These are phyloP conservation scores for Moricandia moricandioides DNA, from an alignment of 345 rosid species.

Conservation along the genomic window DNA sequence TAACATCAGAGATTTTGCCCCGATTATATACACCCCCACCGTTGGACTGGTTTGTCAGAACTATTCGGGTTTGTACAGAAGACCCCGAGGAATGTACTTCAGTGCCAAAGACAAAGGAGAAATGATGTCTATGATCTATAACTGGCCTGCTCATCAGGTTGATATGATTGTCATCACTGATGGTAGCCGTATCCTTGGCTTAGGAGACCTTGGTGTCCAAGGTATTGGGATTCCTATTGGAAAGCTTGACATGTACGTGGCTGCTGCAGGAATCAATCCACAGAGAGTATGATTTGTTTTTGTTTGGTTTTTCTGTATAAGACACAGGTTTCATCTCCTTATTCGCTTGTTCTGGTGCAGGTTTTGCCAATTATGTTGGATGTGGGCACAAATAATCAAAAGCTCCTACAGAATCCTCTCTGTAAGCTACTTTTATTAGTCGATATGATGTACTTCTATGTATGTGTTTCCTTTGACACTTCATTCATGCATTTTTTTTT, in stretches of 20 bases:
- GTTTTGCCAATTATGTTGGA: conserved; percentile 93
- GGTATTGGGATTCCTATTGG: conserved; percentile 98
- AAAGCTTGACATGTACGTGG: conserved; percentile 92
- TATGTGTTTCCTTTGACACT: conserved; percentile 12
- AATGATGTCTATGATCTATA: conserved; percentile 99
- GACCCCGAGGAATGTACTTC: conserved; percentile 99
- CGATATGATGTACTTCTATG: conserved; percentile 8
- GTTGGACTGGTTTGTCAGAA: conserved; percentile 98
- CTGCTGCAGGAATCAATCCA: conserved; percentile 98
- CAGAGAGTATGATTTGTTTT: conserved; percentile 53
- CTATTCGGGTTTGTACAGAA: conserved; percentile 92
- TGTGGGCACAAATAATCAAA: conserved; percentile 92
- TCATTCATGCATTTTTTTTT: conserved; percentile 21
- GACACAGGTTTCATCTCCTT: background rate
- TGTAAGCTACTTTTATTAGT: conserved; percentile 54
- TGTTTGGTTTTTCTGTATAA: background rate
- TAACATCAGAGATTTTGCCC: conserved; percentile 92
- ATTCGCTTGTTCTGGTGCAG: conserved; percentile 40
- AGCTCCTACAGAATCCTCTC: conserved; percentile 76
- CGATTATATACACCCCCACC: conserved; percentile 90
- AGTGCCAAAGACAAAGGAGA: conserved; percentile 99
- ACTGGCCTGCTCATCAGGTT: conserved; percentile 91
- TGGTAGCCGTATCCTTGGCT: conserved; percentile 96
- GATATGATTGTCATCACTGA: conserved; percentile 98
- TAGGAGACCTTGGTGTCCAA: conserved; percentile 98